These are phyloP conservation scores for Digitaria exilis DNA, from an alignment of 202 grass and related monocot genomes.

Conservation along the genomic window DNA sequence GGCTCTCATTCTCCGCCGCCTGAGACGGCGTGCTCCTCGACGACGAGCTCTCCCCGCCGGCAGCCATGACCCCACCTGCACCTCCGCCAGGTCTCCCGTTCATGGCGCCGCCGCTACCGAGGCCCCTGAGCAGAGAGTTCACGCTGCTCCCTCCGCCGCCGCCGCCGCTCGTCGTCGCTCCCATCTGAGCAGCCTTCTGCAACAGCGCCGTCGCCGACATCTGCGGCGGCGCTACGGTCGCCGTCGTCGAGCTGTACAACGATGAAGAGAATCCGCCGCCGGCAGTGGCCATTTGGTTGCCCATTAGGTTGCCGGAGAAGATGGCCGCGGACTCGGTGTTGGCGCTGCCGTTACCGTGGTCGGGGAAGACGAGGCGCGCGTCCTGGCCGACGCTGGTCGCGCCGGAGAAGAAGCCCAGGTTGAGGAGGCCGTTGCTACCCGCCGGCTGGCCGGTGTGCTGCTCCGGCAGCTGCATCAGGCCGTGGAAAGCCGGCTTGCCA, in stretches of 20 bases:
- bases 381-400: conserved; percentile 49
- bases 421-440: conserved; percentile 52
- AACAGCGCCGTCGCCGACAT: conserved; percentile 87
- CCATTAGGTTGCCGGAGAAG: conserved; percentile 56
- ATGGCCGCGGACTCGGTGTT: conserved; percentile 33
- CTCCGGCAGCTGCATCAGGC: conserved; percentile 76
- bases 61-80: conserved; percentile 27
- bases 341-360: not conserved
- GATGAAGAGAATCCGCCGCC: conserved; percentile 37
- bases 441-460: conserved; percentile 35
- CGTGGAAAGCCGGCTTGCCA: conserved; percentile 65
- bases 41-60: conserved; percentile 42
- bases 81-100: conserved; percentile 30
- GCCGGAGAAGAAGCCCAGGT: conserved; percentile 64
- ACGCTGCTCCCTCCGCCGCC: not conserved
- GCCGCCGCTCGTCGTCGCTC: conserved; percentile 58
- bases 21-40: conserved; percentile 5
- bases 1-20: conserved; percentile 65
- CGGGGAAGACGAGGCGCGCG: conserved; percentile 54
- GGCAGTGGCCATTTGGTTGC: conserved; percentile 40
- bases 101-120: conserved; percentile 36
- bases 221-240: conserved; percentile 50
- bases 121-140: conserved; percentile 59
- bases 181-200: conserved; percentile 87
- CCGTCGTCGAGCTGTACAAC: conserved; percentile 43